Conservation (phyloP, 257 asterid genomes). For the Oldenlandia corymbosa region DNA sequence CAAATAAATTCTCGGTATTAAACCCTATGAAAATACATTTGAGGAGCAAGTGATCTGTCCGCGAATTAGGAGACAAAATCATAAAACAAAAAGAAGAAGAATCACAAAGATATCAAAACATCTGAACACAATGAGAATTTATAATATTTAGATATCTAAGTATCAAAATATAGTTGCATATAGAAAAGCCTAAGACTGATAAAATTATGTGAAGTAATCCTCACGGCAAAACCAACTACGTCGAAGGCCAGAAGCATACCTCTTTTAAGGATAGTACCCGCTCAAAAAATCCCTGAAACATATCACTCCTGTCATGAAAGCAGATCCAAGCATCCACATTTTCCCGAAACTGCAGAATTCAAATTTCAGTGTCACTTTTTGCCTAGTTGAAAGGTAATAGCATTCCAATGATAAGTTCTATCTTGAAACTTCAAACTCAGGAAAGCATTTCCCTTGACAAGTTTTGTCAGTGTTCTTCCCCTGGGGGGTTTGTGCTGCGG, state of each 20-base stretch:
- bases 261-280: slow-evolving; percentile 83
- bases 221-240: slow-evolving; percentile 1
- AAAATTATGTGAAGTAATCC: not conserved
- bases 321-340: slow-evolving; percentile 97
- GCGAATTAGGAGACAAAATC: no score
- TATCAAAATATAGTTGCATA: not conserved
- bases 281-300: slow-evolving; percentile 82
- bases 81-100: no score
- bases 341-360: slow-evolving; percentile 89
- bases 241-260: slow-evolving; percentile 39
- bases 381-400: not conserved
- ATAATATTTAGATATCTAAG: no score
- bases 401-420: not conserved
- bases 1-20: no score
- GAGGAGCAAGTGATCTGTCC: no score
- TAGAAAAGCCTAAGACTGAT: no score
- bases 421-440: not conserved
- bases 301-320: slow-evolving; percentile 67
- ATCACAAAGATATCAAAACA: not conserved
- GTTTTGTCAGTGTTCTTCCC: no score
- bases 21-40: no score
- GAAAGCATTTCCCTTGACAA: not conserved
- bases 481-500: no score
- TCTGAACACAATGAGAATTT: no score
- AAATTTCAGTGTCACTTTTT: not conserved